Evolutionary conservation across 1,139 yeast species (phyloP).

Genomic region (Lodderomyces oxycetoniae): DNA sequence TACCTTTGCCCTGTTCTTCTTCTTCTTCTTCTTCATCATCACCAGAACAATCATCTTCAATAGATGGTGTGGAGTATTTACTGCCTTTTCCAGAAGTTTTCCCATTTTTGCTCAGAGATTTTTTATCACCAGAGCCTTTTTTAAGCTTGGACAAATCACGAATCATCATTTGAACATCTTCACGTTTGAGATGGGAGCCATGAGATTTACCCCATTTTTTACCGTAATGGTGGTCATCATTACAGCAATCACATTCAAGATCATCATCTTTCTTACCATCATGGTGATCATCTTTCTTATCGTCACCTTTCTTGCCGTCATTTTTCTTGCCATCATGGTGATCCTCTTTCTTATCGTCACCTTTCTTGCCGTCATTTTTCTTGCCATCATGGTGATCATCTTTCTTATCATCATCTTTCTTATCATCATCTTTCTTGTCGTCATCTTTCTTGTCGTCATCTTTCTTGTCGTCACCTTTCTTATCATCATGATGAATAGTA

Average conservation of each 20-base stretch:
- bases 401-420: background rate
- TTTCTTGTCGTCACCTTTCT: background rate
- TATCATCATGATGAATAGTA: background rate
- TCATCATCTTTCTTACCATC: constrained; percentile 3
- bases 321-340: constrained; percentile 1
- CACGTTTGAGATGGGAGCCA: constrained; percentile 2
- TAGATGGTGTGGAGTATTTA: background rate
- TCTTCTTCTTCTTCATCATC: background rate
- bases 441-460: constrained; percentile 1
- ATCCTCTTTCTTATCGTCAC: background rate
- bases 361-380: background rate
- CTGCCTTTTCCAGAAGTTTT: background rate
- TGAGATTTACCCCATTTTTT: constrained; percentile 1
- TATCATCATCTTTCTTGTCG: constrained; percentile 1
- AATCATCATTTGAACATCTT: constrained; percentile 2
- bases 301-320: background rate
- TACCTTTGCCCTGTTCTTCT: background rate
- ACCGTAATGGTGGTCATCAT: constrained; percentile 3
- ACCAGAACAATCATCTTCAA: background rate
- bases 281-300: constrained; percentile 1
- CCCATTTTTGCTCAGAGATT: background rate
- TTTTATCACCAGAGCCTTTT: constrained; percentile 1
- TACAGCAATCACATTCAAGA: constrained; percentile 1
- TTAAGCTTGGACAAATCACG: constrained; percentile 7
- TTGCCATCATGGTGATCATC: background rate